Conservation (phyloP, 441 rosid genomes). For the Omphalea diandra region DNA sequence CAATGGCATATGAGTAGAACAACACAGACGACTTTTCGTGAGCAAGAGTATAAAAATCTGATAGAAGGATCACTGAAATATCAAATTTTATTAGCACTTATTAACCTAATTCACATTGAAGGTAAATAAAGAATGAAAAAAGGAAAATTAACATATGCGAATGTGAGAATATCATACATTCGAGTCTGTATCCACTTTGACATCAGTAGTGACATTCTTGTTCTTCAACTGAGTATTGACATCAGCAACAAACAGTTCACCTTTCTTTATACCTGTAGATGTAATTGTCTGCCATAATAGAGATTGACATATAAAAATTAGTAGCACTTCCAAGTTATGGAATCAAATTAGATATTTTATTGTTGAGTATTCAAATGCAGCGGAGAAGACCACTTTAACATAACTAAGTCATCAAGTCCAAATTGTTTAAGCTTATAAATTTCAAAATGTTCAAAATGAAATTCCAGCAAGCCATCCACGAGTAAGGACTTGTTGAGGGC, state of each 20-base stretch:
- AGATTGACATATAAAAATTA: neutral
- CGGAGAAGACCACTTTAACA: neutral
- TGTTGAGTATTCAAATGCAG: neutral
- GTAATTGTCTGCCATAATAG: constrained; percentile 48
- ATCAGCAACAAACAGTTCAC: constrained; percentile 52
- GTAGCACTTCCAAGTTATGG: neutral
- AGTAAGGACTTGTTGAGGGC: neutral
- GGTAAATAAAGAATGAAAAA: neutral
- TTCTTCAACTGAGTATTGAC: constrained; percentile 78
- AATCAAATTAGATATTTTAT: no score
- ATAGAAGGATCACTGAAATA: no score
- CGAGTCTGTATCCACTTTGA: constrained; percentile 88
- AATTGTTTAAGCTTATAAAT: neutral
- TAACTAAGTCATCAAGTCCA: neutral
- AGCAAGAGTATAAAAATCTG: no score
- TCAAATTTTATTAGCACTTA: no score
- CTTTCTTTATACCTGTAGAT: constrained; percentile 58
- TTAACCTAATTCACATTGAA: no score
- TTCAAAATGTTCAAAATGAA: neutral
- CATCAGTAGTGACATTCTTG: constrained; percentile 77
- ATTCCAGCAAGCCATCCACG: neutral
- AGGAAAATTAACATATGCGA: constrained; percentile 19
- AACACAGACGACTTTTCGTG: no score
- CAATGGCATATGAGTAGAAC: no score
- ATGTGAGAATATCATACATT: constrained; percentile 48